phyloP scores from a whole-genome alignment of 192 early-diverging fungal genomes.

The Coemansia sp. region DNA sequence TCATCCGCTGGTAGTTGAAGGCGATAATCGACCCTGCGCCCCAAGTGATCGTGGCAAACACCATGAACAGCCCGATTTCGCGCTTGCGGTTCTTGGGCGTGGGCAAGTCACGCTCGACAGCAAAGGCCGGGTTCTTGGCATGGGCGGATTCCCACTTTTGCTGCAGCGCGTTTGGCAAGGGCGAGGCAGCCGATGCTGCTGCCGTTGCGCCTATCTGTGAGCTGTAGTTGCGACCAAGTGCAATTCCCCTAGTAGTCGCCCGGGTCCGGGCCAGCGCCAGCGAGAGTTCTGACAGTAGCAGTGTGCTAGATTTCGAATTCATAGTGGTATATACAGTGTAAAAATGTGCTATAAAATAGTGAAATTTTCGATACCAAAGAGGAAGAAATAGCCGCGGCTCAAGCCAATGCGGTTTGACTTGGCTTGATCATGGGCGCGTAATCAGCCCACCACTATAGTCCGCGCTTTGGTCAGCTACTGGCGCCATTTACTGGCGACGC shows the following conservation, averaged over 20 bases:
- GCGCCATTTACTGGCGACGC: constrained; percentile 16
- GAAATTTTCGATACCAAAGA: neutral
- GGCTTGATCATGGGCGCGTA: neutral
- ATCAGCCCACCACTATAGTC: neutral
- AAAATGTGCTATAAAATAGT: neutral
- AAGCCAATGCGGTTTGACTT: neutral
- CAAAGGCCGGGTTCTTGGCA: constrained; percentile 55
- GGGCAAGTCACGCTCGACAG: constrained; percentile 52
- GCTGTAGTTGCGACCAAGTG: constrained; percentile 6
- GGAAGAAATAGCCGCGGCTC: neutral
- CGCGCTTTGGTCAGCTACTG: constrained; percentile 1
- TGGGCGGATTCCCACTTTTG: constrained; percentile 45
- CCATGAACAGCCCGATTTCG: constrained; percentile 47
- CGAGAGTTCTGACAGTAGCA: constrained; percentile 9
- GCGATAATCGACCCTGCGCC: constrained; percentile 49
- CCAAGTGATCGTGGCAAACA: constrained; percentile 47
- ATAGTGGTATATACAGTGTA: constrained; percentile 10
- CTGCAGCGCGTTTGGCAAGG: neutral
- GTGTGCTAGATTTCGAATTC: constrained; percentile 2
- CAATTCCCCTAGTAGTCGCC: neutral
- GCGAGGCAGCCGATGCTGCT: neutral
- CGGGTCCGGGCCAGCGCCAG: neutral
- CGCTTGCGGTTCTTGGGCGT: constrained; percentile 50
- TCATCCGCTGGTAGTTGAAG: constrained; percentile 60
- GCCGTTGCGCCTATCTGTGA: constrained; percentile 17